phyloP scores from a whole-genome alignment of 1,139 yeast genomes.

The Trichomonascaceae sp. region DNA sequence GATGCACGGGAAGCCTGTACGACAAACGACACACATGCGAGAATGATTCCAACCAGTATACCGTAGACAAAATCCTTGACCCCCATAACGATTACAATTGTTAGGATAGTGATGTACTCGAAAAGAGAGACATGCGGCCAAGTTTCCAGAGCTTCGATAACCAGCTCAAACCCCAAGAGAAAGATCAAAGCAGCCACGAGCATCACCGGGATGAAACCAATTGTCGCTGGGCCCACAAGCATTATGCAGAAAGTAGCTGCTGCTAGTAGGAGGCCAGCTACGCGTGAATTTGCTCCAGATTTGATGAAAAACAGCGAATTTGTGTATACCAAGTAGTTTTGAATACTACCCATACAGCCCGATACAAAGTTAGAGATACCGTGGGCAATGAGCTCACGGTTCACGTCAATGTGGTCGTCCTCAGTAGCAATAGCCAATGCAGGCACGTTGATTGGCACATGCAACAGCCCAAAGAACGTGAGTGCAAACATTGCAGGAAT shows the following conservation, averaged over 20 bases:
- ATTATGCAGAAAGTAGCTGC: conserved; percentile 66
- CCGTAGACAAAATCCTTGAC: conserved; percentile 91
- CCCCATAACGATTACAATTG: conserved; percentile 89
- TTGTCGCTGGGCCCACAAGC: conserved; percentile 83
- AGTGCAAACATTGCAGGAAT: conserved; percentile 90
- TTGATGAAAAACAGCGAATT: conserved; percentile 82
- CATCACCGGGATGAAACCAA: conserved; percentile 87
- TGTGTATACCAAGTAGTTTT: conserved; percentile 88
- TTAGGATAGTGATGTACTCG: conserved; percentile 72
- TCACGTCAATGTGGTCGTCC: conserved; percentile 71
- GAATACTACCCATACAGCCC: conserved; percentile 77
- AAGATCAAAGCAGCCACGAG: conserved; percentile 91
- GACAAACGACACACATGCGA: conserved; percentile 86
- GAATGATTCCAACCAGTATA: conserved; percentile 73
- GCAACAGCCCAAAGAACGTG: conserved; percentile 88
- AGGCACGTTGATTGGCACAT: conserved; percentile 95
- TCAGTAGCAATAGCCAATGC: conserved; percentile 87
- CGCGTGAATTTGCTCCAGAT: conserved; percentile 84
- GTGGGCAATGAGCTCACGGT: conserved; percentile 86
- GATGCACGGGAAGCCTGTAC: conserved; percentile 81
- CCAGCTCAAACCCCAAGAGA: conserved; percentile 75
- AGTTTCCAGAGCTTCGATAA: conserved; percentile 84
- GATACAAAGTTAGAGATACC: conserved; percentile 85
- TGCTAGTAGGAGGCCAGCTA: conserved; percentile 82
- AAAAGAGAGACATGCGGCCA: conserved; percentile 59